Evolutionary conservation across 768 basidiomycete genomes (phyloP), one percentile per base, ranked within the genome.

Genomic region (Cubamyces sp.): DNA sequence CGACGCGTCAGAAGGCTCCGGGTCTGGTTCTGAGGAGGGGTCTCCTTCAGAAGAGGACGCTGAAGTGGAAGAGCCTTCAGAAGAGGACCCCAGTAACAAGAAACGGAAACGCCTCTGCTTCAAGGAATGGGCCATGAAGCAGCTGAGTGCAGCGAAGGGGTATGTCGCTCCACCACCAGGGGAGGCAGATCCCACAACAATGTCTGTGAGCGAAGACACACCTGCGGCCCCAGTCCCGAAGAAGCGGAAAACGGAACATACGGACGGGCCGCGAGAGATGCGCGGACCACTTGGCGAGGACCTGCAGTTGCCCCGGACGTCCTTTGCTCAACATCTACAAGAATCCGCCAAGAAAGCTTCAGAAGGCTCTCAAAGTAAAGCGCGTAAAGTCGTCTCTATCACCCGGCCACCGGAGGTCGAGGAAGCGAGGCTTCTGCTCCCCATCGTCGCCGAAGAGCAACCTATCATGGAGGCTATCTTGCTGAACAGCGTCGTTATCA

Each of bases 371-470:
- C 25, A 47, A 9, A 26, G 15, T 4, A 64, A 48, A 45, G 5
- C 21, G 3, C 61, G 49, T 25, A 86, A 86, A 66, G 74, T 74
- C 28, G 74, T 90, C 43, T 68, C 78, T 6, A 81, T 97, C 40
- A 78, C 73, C 19, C 86, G 96, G 15, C 84, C 87, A 4, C 68
- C 79, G 15, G 90, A 89, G 19, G 86, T 96, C 5, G 84, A 91
- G 64, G 91, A 91, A 64, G 80, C 87, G 2, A 81, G 97, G 45
- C 74, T 94, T 54, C 78, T 90, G 60, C 76, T 99, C 1, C 97
- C 97, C 3, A 94, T 98, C 64, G 83, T 93, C 19, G 86, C 91
- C 7, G 96, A 98, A 73, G 97, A 99, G 70, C 95, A 98, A 69
- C 82, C 86, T 2, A 94, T 99, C 57, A 90, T 98, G 87, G 95